Conservation (phyloP, 768 basidiomycete species). For the Naganishia vaughanmartiniae region DNA sequence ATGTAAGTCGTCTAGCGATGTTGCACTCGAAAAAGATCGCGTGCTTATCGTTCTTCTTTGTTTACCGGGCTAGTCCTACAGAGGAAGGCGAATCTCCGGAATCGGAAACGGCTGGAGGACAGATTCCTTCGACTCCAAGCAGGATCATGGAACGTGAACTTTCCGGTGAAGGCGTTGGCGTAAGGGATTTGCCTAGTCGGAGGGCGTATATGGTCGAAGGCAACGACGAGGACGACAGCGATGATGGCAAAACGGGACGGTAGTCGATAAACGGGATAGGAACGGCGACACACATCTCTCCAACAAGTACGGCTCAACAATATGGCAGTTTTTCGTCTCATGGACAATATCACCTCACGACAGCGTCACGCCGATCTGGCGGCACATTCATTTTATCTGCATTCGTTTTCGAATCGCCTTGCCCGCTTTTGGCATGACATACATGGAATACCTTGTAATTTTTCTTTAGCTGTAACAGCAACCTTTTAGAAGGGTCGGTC, state of each 20-base stretch:
- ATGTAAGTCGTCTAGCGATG: conserved; percentile 21
- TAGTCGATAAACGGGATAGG: neutral
- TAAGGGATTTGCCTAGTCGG: conserved; percentile 26
- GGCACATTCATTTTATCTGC: neutral
- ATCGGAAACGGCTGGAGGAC: neutral
- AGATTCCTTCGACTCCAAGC: conserved; percentile 6
- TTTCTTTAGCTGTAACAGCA: neutral
- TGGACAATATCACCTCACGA: neutral
- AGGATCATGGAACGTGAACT: conserved; percentile 18
- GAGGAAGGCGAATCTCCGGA: conserved; percentile 29
- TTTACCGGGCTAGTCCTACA: conserved; percentile 5
- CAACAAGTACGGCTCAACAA: neutral
- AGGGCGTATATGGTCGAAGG: conserved; percentile 25
- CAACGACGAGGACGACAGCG: neutral
- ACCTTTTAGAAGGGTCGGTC: neutral
- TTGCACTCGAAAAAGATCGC: neutral
- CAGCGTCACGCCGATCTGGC: neutral
- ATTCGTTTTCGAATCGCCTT: neutral
- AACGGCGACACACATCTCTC: neutral
- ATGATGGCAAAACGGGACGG: neutral
- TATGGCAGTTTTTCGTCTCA: neutral
- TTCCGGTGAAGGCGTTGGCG: conserved; percentile 29
- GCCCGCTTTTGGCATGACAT: neutral
- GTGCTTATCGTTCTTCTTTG: neutral
- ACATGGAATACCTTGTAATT: neutral